A percentile compares a stretch with the other conserved stretches of the same genome.
These are phyloP conservation scores for Ajuga chamaepitys DNA, from an alignment of 257 asterid genomes.

Conservation along the genomic window DNA sequence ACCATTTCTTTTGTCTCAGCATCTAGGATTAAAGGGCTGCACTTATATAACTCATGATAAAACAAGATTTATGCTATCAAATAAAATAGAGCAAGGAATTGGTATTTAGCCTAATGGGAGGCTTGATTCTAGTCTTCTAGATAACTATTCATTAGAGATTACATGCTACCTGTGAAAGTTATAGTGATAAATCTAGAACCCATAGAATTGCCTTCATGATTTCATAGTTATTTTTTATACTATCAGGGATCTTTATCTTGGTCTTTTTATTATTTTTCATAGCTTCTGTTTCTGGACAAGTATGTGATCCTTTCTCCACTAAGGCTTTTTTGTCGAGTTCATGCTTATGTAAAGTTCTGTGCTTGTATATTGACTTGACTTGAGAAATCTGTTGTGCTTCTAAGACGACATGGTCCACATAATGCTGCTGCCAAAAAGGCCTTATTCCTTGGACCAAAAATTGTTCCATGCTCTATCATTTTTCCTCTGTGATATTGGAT, in stretches of 20 bases:
- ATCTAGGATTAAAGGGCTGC: too few species aligned
- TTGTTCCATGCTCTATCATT: neutral
- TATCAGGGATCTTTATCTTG: too few species aligned
- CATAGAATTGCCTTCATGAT: too few species aligned
- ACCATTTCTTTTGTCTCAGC: too few species aligned
- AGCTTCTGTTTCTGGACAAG: neutral
- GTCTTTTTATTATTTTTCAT: too few species aligned
- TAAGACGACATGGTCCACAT: neutral
- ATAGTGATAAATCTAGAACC: neutral
- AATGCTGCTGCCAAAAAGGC: neutral
- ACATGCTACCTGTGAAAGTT: too few species aligned
- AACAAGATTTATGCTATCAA: too few species aligned
- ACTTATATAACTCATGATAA: too few species aligned
- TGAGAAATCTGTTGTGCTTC: neutral
- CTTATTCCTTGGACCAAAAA: neutral
- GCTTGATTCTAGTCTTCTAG: neutral
- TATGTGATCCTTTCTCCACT: neutral
- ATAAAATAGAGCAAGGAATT: neutral
- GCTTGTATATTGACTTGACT: neutral
- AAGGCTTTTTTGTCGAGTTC: neutral
- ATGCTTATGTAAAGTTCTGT: neutral
- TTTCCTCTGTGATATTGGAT: neutral
- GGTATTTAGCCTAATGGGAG: neutral
- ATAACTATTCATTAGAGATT: too few species aligned
- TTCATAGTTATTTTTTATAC: too few species aligned